Evolutionary conservation across 495 filamentous ascomycete genomes (phyloP).

Genomic region (Collariella sp.): DNA sequence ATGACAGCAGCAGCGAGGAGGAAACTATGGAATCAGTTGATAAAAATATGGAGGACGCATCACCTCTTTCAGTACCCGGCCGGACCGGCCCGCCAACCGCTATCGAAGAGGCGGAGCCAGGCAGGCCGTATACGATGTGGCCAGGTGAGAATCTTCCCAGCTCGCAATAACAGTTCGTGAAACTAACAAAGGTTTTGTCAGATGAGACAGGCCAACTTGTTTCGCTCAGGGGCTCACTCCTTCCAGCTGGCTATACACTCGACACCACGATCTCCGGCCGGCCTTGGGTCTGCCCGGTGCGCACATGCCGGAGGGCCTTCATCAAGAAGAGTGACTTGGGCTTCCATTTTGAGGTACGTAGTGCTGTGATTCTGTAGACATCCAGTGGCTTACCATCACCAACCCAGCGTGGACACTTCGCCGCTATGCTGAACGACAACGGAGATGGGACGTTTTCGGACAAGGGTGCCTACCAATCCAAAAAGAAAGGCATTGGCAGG

Average conservation of each 20-base stretch:
- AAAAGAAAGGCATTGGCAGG: constrained; percentile 1
- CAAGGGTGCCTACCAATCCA: constrained; percentile 12
- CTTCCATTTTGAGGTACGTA: constrained; percentile 21
- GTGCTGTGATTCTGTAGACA: neutral
- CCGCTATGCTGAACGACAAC: constrained; percentile 29
- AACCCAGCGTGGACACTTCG: constrained; percentile 19
- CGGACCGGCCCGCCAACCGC: neutral
- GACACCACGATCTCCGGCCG: constrained; percentile 4
- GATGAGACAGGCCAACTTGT: constrained; percentile 8
- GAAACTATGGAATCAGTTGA: neutral
- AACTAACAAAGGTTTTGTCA: neutral
- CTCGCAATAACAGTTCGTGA: neutral
- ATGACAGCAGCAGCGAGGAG: neutral
- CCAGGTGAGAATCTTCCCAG: constrained; percentile 10
- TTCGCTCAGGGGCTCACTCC: constrained; percentile 8
- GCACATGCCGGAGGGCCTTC: constrained; percentile 15
- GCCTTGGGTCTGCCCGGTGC: constrained; percentile 23
- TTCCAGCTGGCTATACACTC: constrained; percentile 22
- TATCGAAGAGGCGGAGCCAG: constrained; percentile 21
- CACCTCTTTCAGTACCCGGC: neutral
- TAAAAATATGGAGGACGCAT: neutral
- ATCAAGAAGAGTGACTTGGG: constrained; percentile 11
- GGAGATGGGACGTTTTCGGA: constrained; percentile 29
- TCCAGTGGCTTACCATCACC: neutral
- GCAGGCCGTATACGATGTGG: constrained; percentile 25